A percentile compares a stretch with the other conserved stretches of the same genome.
Evolutionary conservation across 768 basidiomycete genomes (phyloP).

Genomic region (Naganishia randhawae): DNA sequence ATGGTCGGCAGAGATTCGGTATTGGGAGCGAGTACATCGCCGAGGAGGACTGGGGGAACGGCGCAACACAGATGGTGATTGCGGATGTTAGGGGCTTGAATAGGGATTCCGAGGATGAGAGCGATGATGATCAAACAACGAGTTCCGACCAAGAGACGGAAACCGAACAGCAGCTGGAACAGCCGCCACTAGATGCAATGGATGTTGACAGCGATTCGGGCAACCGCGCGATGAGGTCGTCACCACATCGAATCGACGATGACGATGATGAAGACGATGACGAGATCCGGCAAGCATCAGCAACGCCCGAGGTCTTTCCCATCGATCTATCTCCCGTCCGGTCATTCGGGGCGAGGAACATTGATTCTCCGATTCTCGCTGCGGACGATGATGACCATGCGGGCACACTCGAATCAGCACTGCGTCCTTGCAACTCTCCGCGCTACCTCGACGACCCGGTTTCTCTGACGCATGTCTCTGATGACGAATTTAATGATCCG

Average conservation of each 20-base stretch:
- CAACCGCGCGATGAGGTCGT: neutral
- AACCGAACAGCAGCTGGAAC: neutral
- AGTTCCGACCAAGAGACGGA: conserved; percentile 5
- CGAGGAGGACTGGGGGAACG: conserved; percentile 35
- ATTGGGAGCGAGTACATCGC: conserved; percentile 55
- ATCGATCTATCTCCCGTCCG: neutral
- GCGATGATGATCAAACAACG: neutral
- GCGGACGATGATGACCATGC: neutral
- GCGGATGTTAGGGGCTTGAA: conserved; percentile 11
- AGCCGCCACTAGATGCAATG: no score
- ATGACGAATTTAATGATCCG: conserved; percentile 16
- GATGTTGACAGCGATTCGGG: neutral
- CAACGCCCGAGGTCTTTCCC: neutral
- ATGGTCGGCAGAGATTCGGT: conserved; percentile 82
- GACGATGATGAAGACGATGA: conserved; percentile 8
- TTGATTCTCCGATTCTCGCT: neutral
- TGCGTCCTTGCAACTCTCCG: neutral
- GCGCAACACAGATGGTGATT: conserved; percentile 18
- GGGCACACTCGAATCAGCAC: neutral
- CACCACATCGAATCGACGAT: neutral
- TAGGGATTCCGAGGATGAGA: conserved; percentile 1
- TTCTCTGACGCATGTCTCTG: neutral
- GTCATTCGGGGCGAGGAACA: neutral
- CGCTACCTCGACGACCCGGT: neutral
- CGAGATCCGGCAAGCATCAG: conserved; percentile 2